phyloP scores from a whole-genome alignment of 768 basidiomycete species.

The Daedaleopsis sinensis region DNA sequence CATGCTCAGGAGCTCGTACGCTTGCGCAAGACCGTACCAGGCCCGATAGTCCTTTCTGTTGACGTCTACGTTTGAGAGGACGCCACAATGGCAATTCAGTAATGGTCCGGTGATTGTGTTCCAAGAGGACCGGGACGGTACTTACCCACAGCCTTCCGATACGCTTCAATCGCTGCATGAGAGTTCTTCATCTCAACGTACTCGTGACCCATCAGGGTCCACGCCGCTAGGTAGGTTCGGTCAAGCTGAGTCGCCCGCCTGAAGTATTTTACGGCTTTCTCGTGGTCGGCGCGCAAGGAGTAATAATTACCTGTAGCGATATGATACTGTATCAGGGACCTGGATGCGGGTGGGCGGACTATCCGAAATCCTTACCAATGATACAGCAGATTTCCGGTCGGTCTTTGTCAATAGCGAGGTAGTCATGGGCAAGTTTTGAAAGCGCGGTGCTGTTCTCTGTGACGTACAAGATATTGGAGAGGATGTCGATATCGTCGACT shows the following conservation, averaged over 20 bases:
- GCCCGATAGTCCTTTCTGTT: conserved; percentile 97
- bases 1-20: conserved; percentile 97
- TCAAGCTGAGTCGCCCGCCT: conserved; percentile 93
- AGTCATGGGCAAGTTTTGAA: conserved; percentile 90
- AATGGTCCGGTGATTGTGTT: neutral
- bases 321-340: neutral
- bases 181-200: conserved; percentile 99
- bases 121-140: neutral
- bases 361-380: conserved; percentile 64
- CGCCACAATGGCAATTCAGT: conserved; percentile 13
- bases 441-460: conserved; percentile 88
- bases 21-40: conserved; percentile 98
- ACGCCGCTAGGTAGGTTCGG: conserved; percentile 92
- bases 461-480: conserved; percentile 96
- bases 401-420: conserved; percentile 86
- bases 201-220: conserved; percentile 99
- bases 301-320: conserved; percentile 86
- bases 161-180: conserved; percentile 97
- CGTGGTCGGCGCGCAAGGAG: conserved; percentile 90
- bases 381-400: conserved; percentile 96
- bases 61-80: conserved; percentile 59
- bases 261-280: conserved; percentile 96
- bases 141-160: conserved; percentile 92
- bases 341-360: neutral
- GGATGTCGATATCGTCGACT: conserved; percentile 94